Percentiles rank a stretch among this genome's conserved stretches.
phyloP scores from a whole-genome alignment of 371 early-diverging fungal species.

The Thermomucor indicae-seudaticae region DNA sequence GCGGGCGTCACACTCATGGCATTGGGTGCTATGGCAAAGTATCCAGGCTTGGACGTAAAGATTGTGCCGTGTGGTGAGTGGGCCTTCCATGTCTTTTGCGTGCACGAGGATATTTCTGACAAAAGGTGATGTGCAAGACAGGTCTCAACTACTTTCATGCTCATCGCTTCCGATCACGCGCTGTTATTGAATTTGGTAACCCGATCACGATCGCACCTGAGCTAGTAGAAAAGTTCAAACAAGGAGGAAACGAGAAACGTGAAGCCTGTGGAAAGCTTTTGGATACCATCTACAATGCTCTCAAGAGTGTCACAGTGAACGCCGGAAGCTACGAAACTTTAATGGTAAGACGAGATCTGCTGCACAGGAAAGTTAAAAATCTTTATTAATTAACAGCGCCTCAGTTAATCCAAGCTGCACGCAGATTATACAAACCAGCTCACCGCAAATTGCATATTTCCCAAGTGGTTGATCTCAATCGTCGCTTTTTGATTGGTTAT shows the following conservation, averaged over 20 bases:
- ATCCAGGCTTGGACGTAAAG: slow-evolving; percentile 84
- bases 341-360: slow-evolving; percentile 54
- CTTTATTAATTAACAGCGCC: too few relatives aligned
- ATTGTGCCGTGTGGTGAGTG: slow-evolving; percentile 90
- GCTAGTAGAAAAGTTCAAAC: slow-evolving; percentile 77
- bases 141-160: slow-evolving; percentile 96
- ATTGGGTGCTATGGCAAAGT: slow-evolving; percentile 87
- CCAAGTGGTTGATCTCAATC: slow-evolving; percentile 77
- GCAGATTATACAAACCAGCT: slow-evolving; percentile 89
- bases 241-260: slow-evolving; percentile 81
- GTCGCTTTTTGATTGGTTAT: slow-evolving; percentile 83
- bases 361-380: background rate
- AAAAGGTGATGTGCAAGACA: slow-evolving; percentile 5
- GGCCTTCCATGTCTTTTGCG: background rate
- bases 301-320: slow-evolving; percentile 88
- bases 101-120: background rate
- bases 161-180: slow-evolving; percentile 92
- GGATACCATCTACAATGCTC: slow-evolving; percentile 69
- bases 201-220: slow-evolving; percentile 78
- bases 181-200: slow-evolving; percentile 95
- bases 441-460: slow-evolving; percentile 78
- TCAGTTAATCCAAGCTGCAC: slow-evolving; percentile 89
- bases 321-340: slow-evolving; percentile 91
- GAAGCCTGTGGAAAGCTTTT: slow-evolving; percentile 79
- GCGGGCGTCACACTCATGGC: slow-evolving; percentile 92